Percentiles rank a stretch among this genome's conserved stretches.
Conservation (phyloP, 2,329 filamentous ascomycete genomes). For the Hyphodiscus sp. region DNA sequence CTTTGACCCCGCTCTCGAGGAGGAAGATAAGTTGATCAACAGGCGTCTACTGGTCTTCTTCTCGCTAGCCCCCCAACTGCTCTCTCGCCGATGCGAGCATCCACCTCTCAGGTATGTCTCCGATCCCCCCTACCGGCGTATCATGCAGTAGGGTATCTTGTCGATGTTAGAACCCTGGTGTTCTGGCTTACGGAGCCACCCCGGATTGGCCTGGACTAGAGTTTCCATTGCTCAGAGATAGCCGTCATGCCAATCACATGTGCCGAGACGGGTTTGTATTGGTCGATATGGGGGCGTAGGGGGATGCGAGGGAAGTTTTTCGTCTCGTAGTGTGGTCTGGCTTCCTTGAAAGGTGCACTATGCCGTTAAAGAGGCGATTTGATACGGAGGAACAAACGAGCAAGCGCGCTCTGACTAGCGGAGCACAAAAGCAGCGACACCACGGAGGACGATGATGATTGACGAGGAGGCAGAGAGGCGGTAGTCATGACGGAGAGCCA, state of each 20-base stretch:
- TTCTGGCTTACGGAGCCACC: slow-evolving; percentile 22
- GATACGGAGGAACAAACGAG: slow-evolving; percentile 26
- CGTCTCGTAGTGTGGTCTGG: slow-evolving; percentile 3
- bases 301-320: slow-evolving; percentile 11
- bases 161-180: slow-evolving; percentile 25
- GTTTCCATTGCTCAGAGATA: slow-evolving; percentile 31
- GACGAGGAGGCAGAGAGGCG: not conserved
- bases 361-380: slow-evolving; percentile 11
- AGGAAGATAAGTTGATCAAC: slow-evolving; percentile 29
- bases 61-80: slow-evolving; percentile 17
- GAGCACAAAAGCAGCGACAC: slow-evolving; percentile 12
- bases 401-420: slow-evolving; percentile 34
- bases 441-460: not conserved
- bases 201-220: slow-evolving; percentile 25
- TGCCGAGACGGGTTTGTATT: slow-evolving; percentile 21
- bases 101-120: slow-evolving; percentile 24
- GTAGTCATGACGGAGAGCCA: slow-evolving; percentile 3
- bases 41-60: slow-evolving; percentile 3
- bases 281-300: slow-evolving; percentile 13
- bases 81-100: slow-evolving; percentile 14
- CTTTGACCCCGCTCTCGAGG: slow-evolving; percentile 33
- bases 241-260: slow-evolving; percentile 25
- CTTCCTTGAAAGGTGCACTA: slow-evolving; percentile 4
- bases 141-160: slow-evolving; percentile 25
- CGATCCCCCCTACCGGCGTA: slow-evolving; percentile 7